phyloP scores from a whole-genome alignment of 2,329 filamentous ascomycete genomes.

The Botrytis fabae region DNA sequence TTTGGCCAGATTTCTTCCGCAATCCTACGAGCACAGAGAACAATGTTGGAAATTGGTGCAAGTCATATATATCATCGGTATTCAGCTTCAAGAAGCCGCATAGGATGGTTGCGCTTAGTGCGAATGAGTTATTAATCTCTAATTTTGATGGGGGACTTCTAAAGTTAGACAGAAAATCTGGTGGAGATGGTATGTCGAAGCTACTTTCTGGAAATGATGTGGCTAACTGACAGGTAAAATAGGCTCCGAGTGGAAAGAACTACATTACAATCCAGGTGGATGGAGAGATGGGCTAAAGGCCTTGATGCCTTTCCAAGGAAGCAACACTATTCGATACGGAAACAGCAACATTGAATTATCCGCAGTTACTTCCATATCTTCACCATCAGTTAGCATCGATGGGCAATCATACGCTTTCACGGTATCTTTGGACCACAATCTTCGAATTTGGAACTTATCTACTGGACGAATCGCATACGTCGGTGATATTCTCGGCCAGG shows the following conservation, averaged over 20 bases:
- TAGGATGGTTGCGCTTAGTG: conserved; percentile 71
- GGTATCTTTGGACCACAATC: conserved; percentile 81
- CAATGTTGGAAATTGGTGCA: conserved; percentile 74
- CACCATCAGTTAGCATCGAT: conserved; percentile 48
- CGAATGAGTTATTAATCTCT: conserved; percentile 74
- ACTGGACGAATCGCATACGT: conserved; percentile 75
- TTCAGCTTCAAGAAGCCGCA: conserved; percentile 79
- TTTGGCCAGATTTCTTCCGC: conserved; percentile 80
- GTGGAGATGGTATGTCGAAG: conserved; percentile 48
- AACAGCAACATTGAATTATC: conserved; percentile 66
- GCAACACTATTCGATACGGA: conserved; percentile 63
- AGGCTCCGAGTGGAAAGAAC: conserved; percentile 63
- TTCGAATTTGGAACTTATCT: conserved; percentile 87
- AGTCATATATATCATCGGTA: conserved; percentile 69
- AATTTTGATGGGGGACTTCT: conserved; percentile 78
- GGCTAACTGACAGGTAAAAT: conserved; percentile 24
- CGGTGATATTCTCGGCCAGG: conserved; percentile 73
- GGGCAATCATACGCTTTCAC: conserved; percentile 67
- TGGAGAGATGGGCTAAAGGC: conserved; percentile 68
- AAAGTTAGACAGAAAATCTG: conserved; percentile 62
- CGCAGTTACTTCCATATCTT: conserved; percentile 63
- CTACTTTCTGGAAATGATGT: neutral
- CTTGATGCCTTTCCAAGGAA: conserved; percentile 65
- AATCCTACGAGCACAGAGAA: conserved; percentile 68
- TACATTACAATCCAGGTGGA: conserved; percentile 70